phyloP scores from a whole-genome alignment of 805 yeast species.

The Candida chauliodis region DNA sequence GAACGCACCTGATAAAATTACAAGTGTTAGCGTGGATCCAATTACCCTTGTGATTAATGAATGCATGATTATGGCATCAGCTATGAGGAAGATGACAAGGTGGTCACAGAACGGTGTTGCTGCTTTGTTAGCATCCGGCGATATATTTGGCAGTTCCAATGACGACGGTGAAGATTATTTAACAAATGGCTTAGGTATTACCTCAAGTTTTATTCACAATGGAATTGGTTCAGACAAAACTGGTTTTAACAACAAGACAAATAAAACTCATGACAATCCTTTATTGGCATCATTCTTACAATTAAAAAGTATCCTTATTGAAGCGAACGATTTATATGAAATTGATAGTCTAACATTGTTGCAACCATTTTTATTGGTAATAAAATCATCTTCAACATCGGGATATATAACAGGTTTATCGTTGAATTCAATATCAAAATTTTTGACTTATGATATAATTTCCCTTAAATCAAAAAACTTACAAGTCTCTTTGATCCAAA shows the following conservation, averaged over 20 bases:
- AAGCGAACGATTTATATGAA: slow-evolving; percentile 45
- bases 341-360: slow-evolving; percentile 71
- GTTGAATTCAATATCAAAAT: slow-evolving; percentile 67
- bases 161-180: slow-evolving; percentile 28
- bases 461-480: slow-evolving; percentile 51
- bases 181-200: slow-evolving; percentile 22
- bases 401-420: slow-evolving; percentile 85
- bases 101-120: slow-evolving; percentile 80
- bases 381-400: slow-evolving; percentile 79
- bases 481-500: slow-evolving; percentile 56
- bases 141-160: slow-evolving; percentile 41
- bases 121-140: slow-evolving; percentile 70
- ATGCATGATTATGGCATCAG: slow-evolving; percentile 79
- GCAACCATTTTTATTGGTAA: slow-evolving; percentile 82
- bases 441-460: slow-evolving; percentile 69
- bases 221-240: slow-evolving; percentile 8
- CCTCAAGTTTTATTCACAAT: slow-evolving; percentile 10
- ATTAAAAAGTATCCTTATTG: slow-evolving; percentile 66
- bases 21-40: slow-evolving; percentile 54
- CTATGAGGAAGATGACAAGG: slow-evolving; percentile 72
- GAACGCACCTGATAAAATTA: not conserved
- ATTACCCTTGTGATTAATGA: slow-evolving; percentile 82
- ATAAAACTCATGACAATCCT: slow-evolving; percentile 41
- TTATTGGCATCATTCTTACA: slow-evolving; percentile 77
- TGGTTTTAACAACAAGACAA: slow-evolving; percentile 1